A percentile compares a stretch with the other conserved stretches of the same genome.
phyloP scores from a whole-genome alignment of 1,284 basidiomycete species.

The Tylopilus sp. region DNA sequence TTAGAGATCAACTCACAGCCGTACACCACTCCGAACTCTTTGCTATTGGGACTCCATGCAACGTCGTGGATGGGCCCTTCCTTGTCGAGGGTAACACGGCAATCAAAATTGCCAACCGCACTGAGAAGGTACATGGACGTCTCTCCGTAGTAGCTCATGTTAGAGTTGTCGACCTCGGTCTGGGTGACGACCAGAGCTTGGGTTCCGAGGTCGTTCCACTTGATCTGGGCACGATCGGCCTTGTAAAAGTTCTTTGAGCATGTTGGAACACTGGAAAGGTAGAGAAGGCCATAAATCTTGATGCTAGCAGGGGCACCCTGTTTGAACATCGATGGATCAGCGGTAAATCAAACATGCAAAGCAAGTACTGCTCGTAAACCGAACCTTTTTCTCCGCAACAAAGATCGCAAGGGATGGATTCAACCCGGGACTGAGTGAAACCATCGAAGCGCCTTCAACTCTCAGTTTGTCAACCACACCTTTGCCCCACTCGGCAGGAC shows the following conservation, averaged over 20 bases:
- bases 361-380: background rate
- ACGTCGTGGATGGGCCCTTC: conserved; percentile 98
- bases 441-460: conserved; percentile 76
- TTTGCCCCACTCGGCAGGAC: conserved; percentile 73
- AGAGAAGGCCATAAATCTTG: conserved; percentile 78
- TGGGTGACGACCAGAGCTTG: conserved; percentile 88
- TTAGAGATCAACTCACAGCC: conserved; percentile 67
- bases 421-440: conserved; percentile 77
- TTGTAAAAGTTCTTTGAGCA: conserved; percentile 94
- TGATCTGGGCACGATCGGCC: conserved; percentile 90
- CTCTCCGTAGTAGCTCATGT: conserved; percentile 98
- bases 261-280: conserved; percentile 54
- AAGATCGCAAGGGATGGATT: conserved; percentile 88
- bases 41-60: conserved; percentile 94
- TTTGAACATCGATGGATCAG: background rate
- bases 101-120: conserved; percentile 95
- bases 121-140: conserved; percentile 92
- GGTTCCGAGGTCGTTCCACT: conserved; percentile 93
- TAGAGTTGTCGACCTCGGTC: conserved; percentile 95
- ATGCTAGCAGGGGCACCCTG: conserved; percentile 90
- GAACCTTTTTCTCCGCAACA: conserved; percentile 88
- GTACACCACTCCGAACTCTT: conserved; percentile 95
- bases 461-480: conserved; percentile 79
- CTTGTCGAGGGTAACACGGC: conserved; percentile 89
- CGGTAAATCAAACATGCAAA: background rate